Conservation (phyloP, 2,329 filamentous ascomycete species). For the Microdochium nivale region DNA sequence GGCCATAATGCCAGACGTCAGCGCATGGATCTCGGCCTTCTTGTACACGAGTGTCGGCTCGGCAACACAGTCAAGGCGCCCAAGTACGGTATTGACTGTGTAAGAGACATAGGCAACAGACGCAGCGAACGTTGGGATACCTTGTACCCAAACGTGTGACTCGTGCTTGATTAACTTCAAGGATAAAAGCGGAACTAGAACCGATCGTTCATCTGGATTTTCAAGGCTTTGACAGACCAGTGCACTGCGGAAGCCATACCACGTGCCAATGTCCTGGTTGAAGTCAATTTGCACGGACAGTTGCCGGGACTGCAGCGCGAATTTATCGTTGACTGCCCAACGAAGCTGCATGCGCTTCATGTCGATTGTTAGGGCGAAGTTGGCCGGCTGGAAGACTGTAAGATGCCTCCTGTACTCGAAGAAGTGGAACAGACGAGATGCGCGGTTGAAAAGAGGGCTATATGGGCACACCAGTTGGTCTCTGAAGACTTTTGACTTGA, state of each 20-base stretch:
- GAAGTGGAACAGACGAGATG: constrained; percentile 34
- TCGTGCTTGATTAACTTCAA: constrained; percentile 18
- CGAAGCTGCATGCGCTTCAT: constrained; percentile 41
- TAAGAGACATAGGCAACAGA: constrained; percentile 35
- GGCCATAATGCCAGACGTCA: constrained; percentile 47
- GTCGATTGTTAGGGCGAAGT: constrained; percentile 30
- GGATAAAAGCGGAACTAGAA: constrained; percentile 44
- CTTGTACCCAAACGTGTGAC: constrained; percentile 32
- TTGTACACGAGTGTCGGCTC: constrained; percentile 46
- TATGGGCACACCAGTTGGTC: constrained; percentile 38
- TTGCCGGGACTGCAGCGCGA: constrained; percentile 37
- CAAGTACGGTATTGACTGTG: constrained; percentile 42
- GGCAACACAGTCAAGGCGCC: constrained; percentile 45
- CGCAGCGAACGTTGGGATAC: neutral
- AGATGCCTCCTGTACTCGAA: constrained; percentile 39
- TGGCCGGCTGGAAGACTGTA: constrained; percentile 33
- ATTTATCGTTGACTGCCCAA: constrained; percentile 37
- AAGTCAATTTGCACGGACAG: constrained; percentile 42
- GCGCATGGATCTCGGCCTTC: constrained; percentile 51
- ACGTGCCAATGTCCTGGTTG: constrained; percentile 48
- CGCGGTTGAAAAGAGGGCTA: constrained; percentile 25
- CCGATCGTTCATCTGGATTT: constrained; percentile 32
- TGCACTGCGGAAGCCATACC: constrained; percentile 50
- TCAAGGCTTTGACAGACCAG: constrained; percentile 41
- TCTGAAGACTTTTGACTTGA: neutral